Conservation (phyloP, 495 filamentous ascomycete species). For the Mytilinidion resinicola region DNA sequence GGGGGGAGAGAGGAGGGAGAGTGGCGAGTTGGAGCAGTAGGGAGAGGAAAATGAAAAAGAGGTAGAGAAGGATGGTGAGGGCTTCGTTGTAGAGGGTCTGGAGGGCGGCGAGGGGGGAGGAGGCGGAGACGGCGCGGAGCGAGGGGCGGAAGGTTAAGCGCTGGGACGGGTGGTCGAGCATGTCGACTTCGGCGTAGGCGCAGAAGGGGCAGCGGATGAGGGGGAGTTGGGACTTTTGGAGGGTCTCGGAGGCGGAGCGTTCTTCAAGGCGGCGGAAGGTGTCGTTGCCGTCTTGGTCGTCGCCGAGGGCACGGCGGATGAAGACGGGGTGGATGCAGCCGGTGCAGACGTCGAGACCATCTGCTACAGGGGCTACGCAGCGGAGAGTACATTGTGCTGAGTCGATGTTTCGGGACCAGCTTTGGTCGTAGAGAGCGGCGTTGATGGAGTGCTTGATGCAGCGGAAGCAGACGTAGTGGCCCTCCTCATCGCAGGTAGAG, state of each 20-base stretch:
- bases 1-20: conserved; percentile 37
- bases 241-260: conserved; percentile 62
- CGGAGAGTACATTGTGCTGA: conserved; percentile 61
- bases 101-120: conserved; percentile 13
- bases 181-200: conserved; percentile 80
- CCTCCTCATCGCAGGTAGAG: conserved; percentile 59
- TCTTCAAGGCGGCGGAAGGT: conserved; percentile 67
- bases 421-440: conserved; percentile 88
- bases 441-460: conserved; percentile 73
- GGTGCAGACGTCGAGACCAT: conserved; percentile 49
- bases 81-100: conserved; percentile 37
- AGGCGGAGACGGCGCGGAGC: conserved; percentile 9
- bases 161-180: conserved; percentile 50
- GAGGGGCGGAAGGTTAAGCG: conserved; percentile 38
- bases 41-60: conserved; percentile 40
- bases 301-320: conserved; percentile 63
- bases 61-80: conserved; percentile 32
- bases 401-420: conserved; percentile 76
- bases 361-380: conserved; percentile 66
- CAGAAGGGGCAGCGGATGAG: conserved; percentile 87
- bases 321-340: conserved; percentile 62
- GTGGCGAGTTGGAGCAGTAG: conserved; percentile 42
- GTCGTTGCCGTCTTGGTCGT: conserved; percentile 61
- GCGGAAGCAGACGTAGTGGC: conserved; percentile 78
- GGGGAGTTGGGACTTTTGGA: conserved; percentile 65